Base-by-base conservation (phyloP, 108 stramenopile genomes). In the Conticribra weissflogii region DNA sequence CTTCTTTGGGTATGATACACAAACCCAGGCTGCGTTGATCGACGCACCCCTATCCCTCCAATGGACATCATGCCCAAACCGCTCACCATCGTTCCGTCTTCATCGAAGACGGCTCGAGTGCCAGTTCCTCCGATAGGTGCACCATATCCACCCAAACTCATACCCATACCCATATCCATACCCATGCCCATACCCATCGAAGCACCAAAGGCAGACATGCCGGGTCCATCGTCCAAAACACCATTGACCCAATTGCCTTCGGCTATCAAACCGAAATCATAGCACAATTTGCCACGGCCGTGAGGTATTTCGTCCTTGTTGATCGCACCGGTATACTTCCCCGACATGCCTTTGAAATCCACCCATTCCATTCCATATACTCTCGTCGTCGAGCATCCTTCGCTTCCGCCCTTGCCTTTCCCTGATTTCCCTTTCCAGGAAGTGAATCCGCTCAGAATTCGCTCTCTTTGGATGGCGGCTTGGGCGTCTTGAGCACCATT, bases 51-150 rank as follows among this genome's bases (percentile, higher is more conserved):
- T 25, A 12, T 41, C 5, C 53, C 53, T 25, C 53, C 53, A 3
- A 54, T 54, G 53, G 24, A 27, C 22, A 54, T 54, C 53, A 54
- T 54, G 21, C 53, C 53, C 22, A 54, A 4, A 25, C 53, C 53
- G 25, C 53, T 54, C 23, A 54, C 53, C 1, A 18, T 3, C 23
- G 23, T 54, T 24, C 22, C 25, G 1, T 1, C 53, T 27, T 24
- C 53, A 25, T 12, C 36, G 12, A 41, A 41, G 36, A 41, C 36
- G 5, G 36, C 5, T 41, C 12, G 36, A 41, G 8, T 12, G 5
- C 36, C 36, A 5, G 36, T 5, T 41, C 8, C 36, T 12, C 5
- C 36, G 12, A 12, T 41, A 5, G n/a, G n/a, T n/a, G n/a, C n/a
- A n/a, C n/a, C n/a, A n/a, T n/a, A n/a, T n/a, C n/a, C n/a, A n/a